A percentile compares a stretch with the other conserved stretches of the same genome.
These are phyloP conservation scores for Venturia aucupariae DNA, from an alignment of 2,329 filamentous ascomycete genomes.

Conservation along the genomic window DNA sequence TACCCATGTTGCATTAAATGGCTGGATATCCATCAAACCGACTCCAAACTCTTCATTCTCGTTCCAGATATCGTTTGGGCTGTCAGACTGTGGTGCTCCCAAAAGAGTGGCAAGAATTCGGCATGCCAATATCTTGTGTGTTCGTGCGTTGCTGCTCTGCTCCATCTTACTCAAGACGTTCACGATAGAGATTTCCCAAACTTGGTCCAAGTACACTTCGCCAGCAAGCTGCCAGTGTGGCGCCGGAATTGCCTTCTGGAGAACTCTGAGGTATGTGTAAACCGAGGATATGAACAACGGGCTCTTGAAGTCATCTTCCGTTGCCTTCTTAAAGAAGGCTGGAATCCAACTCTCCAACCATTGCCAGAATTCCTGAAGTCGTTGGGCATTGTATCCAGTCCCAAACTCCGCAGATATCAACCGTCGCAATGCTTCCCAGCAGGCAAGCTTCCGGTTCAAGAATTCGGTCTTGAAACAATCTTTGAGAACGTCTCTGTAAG, in stretches of 20 bases:
- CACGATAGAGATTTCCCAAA: not conserved
- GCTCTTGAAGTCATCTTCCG: not conserved
- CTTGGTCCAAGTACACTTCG: not conserved
- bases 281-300: not conserved
- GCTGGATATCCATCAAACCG: not conserved
- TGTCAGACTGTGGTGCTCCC: too few species aligned
- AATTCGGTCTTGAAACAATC: not conserved
- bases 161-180: not conserved
- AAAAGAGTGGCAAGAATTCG: slow-evolving; percentile 1
- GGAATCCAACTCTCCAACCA: not conserved
- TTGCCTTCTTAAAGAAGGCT: not conserved
- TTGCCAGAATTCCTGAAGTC: not conserved
- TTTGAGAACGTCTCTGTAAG: not conserved
- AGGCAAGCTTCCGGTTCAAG: not conserved
- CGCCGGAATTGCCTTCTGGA: not conserved
- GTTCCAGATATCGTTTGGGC: not conserved
- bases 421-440: not conserved
- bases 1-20: not conserved
- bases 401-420: slow-evolving; percentile 1
- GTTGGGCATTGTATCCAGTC: not conserved
- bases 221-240: not conserved
- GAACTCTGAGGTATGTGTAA: slow-evolving; percentile 1
- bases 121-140: slow-evolving; percentile 1
- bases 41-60: not conserved
- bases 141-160: not conserved